Evolutionary conservation across 2,329 filamentous ascomycete genomes (phyloP), one percentile per base, ranked within the genome.

Genomic region (Aureobasidium sp.): DNA sequence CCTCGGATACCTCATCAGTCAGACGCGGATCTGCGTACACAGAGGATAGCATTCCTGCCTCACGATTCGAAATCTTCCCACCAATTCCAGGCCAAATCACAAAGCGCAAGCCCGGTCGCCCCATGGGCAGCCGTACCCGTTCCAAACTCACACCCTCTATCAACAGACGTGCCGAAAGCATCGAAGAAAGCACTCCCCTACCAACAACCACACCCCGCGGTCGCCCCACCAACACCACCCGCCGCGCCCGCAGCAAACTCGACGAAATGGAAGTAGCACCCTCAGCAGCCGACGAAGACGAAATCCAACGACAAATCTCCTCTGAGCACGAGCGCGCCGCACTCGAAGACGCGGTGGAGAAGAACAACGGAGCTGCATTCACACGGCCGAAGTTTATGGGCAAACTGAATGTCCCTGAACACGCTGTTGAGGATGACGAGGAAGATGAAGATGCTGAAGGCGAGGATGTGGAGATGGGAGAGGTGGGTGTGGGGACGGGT

Each of bases 41-140:
- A 11, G 46, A 60, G 8, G 57, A 61, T 10, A 63, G 61, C 54
- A 87, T 94, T 27, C 88, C 88, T 2, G 77, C 84, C 0, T 84
- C 79, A 1, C 83, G 89, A 35, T 95, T 90, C 71, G 87, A 91
- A 67, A 84, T 94, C 42, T 93, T 89, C 67, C 90, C 90, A 9
- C 83, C 87, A 0, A 74, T 88, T 9, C 81, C 81, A 21, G 81
- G 81, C 35, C 72, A 74, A 63, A 57, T 61, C 15, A 63, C 67
- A 8, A 73, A 69, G 60, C 67, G 70, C 40, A 66, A 69, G 19
- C 66, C 71, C 13, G 69, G 69, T 23, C 64, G 71, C 23, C 63
- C 65, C n/a, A 53, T 65, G 25, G 61, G 65, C 5, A 64, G 67
- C 21, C 64, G 68, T 15, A 67, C 66, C 29, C 63, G 69, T 21